These are phyloP conservation scores for Monilinia vaccinii-corymbosi DNA, from an alignment of 2,329 filamentous ascomycete genomes.

Conservation along the genomic window DNA sequence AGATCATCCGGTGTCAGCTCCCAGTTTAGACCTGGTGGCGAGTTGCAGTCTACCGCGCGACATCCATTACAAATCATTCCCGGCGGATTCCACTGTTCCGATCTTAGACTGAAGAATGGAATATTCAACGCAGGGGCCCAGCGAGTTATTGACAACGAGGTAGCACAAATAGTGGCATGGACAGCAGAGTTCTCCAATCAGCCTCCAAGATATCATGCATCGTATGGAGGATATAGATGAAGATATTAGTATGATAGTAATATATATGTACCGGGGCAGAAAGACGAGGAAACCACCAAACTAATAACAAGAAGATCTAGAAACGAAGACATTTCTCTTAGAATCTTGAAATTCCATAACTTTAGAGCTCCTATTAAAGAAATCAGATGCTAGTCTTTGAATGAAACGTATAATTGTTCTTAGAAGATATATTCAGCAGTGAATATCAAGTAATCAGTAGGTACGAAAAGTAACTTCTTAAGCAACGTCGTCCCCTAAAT, in stretches of 20 bases:
- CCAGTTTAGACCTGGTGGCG: conserved; percentile 44
- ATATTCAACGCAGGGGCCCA: conserved; percentile 38
- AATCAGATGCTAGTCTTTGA: neutral
- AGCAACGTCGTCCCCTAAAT: too few relatives aligned
- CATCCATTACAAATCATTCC: conserved; percentile 45
- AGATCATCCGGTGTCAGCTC: conserved; percentile 43
- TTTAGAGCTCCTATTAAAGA: neutral
- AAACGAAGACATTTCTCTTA: neutral
- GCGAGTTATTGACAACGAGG: conserved; percentile 39
- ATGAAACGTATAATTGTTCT: neutral
- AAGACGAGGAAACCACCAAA: neutral
- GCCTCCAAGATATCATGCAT: neutral
- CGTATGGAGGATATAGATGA: neutral
- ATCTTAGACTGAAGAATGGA: conserved; percentile 40
- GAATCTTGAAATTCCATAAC: neutral
- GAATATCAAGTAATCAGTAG: too few relatives aligned
- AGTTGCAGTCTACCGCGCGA: conserved; percentile 37
- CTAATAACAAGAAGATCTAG: too few relatives aligned
- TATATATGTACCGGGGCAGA: neutral
- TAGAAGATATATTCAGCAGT: too few relatives aligned
- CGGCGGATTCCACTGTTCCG: conserved; percentile 46
- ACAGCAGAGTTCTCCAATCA: conserved; percentile 37
- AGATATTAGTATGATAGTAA: neutral
- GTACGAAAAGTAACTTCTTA: too few relatives aligned
- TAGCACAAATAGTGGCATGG: conserved; percentile 45